A percentile compares a stretch with the other conserved stretches of the same genome.
Evolutionary conservation across 345 rosid genomes (phyloP).

Genomic region (Rhizophora mangle): DNA sequence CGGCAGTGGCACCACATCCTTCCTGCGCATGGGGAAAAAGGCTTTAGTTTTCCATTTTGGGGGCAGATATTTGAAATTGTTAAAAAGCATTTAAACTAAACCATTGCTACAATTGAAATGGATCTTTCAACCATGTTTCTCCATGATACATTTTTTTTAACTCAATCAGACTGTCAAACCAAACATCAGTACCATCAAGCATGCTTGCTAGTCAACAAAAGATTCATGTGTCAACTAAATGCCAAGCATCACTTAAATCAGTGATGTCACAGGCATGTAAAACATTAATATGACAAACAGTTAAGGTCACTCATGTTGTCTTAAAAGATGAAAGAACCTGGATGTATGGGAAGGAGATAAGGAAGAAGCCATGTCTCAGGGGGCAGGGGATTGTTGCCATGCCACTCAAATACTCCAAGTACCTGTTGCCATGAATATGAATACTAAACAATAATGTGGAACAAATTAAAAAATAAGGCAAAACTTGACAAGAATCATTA

Average conservation of each 20-base stretch:
- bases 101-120: no score
- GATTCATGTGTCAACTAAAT: no score
- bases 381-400: slow-evolving; percentile 94
- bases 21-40: slow-evolving; percentile 44
- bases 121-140: no score
- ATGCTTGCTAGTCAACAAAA: no score
- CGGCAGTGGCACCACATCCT: slow-evolving; percentile 99
- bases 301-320: no score
- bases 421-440: slow-evolving; percentile 49
- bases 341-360: slow-evolving; percentile 75
- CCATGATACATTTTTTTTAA: no score
- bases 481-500: slow-evolving; percentile 13
- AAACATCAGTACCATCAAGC: no score
- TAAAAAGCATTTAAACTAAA: background rate
- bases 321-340: slow-evolving; percentile 49
- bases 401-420: slow-evolving; percentile 94
- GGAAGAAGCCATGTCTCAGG: slow-evolving; percentile 99
- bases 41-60: background rate
- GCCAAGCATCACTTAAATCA: no score
- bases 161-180: no score
- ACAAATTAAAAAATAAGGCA: slow-evolving; percentile 6
- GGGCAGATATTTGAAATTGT: background rate
- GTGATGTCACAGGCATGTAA: no score
- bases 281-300: no score
- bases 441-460: slow-evolving; percentile 15